Conservation (phyloP, 2,329 filamentous ascomycete species). For the Fusarium mexicanum region DNA sequence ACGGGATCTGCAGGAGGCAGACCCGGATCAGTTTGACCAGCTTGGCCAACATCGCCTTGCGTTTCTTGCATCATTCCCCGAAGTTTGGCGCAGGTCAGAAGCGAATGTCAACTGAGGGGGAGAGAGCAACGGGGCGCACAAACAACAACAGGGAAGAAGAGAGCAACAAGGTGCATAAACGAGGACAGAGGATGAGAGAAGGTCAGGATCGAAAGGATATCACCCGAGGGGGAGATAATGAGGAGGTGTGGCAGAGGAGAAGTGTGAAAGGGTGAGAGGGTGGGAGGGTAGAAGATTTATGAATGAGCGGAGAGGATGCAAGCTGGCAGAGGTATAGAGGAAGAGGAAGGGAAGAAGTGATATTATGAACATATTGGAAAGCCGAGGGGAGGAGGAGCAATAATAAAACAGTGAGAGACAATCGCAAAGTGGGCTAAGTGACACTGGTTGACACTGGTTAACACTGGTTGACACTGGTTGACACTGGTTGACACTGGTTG, state of each 20-base stretch:
- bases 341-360: neutral
- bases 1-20: neutral
- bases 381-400: neutral
- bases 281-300: neutral
- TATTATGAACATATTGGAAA: neutral
- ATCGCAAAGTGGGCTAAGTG: neutral
- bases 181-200: neutral
- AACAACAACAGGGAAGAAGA: neutral
- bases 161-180: too few relatives aligned
- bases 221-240: fast-evolving
- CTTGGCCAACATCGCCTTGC: neutral
- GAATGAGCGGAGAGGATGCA: neutral
- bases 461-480: neutral
- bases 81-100: neutral
- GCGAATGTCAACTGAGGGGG: neutral
- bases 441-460: too few relatives aligned
- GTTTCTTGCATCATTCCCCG: fast-evolving
- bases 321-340: neutral
- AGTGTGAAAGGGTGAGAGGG: neutral
- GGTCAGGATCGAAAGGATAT: neutral
- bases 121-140: neutral
- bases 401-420: neutral
- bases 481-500: too few relatives aligned
- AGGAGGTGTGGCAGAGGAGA: neutral
- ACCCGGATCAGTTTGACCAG: neutral